A percentile compares a stretch with the other conserved stretches of the same genome.
Evolutionary conservation across 2,329 filamentous ascomycete genomes (phyloP).

Genomic region (Sporothrix inflata): DNA sequence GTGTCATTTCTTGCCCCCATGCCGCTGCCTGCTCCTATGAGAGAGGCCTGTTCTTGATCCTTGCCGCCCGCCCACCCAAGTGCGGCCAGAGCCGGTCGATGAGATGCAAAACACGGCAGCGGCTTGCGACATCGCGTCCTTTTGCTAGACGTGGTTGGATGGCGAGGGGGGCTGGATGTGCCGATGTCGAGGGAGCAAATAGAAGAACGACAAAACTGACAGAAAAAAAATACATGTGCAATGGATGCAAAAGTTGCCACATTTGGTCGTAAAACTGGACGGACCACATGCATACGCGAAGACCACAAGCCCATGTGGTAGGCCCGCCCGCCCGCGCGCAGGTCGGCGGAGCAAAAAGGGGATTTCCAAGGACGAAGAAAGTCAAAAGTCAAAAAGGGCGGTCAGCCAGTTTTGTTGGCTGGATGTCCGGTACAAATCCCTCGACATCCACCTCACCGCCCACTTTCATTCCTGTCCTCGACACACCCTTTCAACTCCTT

Average conservation of each 20-base stretch:
- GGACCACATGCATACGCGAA: not conserved
- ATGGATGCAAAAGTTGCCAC: not conserved
- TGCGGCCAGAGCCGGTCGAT: slow-evolving; percentile 22
- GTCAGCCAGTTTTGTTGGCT: not conserved
- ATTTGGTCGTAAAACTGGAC: not conserved
- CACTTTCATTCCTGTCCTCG: not conserved
- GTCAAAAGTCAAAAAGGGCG: slow-evolving; percentile 4
- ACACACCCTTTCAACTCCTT: not conserved
- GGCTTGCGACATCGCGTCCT: slow-evolving; percentile 23
- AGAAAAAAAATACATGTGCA: not conserved
- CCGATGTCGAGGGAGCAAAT: not conserved
- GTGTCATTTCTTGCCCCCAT: slow-evolving; percentile 1
- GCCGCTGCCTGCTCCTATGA: not conserved
- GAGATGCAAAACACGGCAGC: slow-evolving; percentile 23
- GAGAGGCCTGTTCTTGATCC: not conserved
- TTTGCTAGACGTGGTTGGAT: slow-evolving; percentile 8
- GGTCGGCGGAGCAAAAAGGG: not conserved
- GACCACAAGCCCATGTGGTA: slow-evolving; percentile 23
- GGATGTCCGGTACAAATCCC: slow-evolving; percentile 1
- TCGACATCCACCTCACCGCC: slow-evolving; percentile 13
- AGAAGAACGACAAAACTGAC: not conserved
- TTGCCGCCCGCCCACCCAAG: not conserved
- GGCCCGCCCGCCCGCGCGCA: not conserved
- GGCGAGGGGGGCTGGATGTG: not conserved
- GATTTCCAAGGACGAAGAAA: not conserved